Percentiles rank a stretch among this genome's conserved stretches.
These are phyloP conservation scores for Penicillium odoratum DNA, from an alignment of 495 filamentous ascomycete genomes.

Conservation along the genomic window DNA sequence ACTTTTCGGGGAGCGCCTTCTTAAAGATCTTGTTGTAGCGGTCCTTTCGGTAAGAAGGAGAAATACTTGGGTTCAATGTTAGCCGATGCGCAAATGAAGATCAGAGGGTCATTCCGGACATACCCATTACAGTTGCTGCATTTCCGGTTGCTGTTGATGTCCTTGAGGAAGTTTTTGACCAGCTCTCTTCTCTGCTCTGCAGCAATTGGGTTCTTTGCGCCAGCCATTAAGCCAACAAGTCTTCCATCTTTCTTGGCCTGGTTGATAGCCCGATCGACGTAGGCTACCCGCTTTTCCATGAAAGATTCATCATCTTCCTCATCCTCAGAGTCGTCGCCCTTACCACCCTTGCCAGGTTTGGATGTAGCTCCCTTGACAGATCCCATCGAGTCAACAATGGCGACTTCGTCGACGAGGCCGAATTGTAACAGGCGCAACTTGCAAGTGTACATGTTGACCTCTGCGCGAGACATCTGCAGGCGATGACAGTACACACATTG, in stretches of 20 bases:
- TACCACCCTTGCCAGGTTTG: slow-evolving; percentile 32
- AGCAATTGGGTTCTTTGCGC: slow-evolving; percentile 77
- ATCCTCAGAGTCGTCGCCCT: slow-evolving; percentile 48
- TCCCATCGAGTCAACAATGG: slow-evolving; percentile 62
- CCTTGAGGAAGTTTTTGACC: slow-evolving; percentile 76
- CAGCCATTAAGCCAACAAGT: slow-evolving; percentile 52
- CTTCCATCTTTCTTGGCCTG: slow-evolving; percentile 46
- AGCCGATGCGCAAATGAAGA: slow-evolving; percentile 10
- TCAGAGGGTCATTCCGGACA: slow-evolving; percentile 20
- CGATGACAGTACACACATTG: slow-evolving; percentile 89
- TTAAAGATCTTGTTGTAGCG: slow-evolving; percentile 90
- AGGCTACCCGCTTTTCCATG: slow-evolving; percentile 65
- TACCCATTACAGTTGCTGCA: slow-evolving; percentile 75
- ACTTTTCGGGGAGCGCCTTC: slow-evolving; percentile 69
- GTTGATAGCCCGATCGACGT: slow-evolving; percentile 66
- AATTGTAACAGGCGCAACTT: slow-evolving; percentile 84
- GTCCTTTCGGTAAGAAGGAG: slow-evolving; percentile 81
- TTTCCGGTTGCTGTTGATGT: slow-evolving; percentile 60
- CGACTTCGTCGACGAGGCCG: slow-evolving; percentile 74
- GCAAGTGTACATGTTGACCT: slow-evolving; percentile 75
- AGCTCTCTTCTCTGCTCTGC: slow-evolving; percentile 70
- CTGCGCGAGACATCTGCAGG: slow-evolving; percentile 69
- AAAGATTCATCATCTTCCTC: slow-evolving; percentile 61
- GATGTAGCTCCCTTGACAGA: slow-evolving; percentile 29
- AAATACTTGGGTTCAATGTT: slow-evolving; percentile 50